These are phyloP conservation scores for Diaporthe nobilis DNA, from an alignment of 2,329 filamentous ascomycete genomes.

Conservation along the genomic window DNA sequence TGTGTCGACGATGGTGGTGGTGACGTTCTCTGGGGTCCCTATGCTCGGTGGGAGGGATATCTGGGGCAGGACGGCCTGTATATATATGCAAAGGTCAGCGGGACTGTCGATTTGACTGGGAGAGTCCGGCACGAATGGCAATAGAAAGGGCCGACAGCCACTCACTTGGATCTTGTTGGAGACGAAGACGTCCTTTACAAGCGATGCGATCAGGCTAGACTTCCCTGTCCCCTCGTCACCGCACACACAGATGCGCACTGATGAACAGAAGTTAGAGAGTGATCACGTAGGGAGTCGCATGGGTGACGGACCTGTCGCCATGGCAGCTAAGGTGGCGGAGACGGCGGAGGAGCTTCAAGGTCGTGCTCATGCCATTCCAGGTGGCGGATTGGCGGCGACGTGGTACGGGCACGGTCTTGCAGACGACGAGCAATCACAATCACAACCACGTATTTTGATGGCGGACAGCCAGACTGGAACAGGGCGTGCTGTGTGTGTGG, in stretches of 20 bases:
- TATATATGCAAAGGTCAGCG: neutral
- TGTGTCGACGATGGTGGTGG: slow-evolving; percentile 97
- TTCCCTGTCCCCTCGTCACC: slow-evolving; percentile 97
- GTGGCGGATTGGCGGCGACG: neutral
- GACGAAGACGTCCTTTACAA: slow-evolving; percentile 98
- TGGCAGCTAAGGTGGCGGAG: slow-evolving; percentile 40
- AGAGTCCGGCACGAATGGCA: too few species aligned
- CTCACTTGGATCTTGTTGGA: slow-evolving; percentile 83
- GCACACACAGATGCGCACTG: slow-evolving; percentile 93
- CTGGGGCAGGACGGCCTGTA: slow-evolving; percentile 86
- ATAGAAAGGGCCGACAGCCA: neutral
- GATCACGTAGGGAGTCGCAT: neutral
- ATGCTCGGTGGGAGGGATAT: slow-evolving; percentile 95
- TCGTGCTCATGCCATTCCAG: slow-evolving; percentile 30
- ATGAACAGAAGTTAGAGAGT: slow-evolving; percentile 41
- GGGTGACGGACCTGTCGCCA: slow-evolving; percentile 48
- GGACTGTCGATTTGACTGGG: neutral
- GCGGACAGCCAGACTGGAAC: neutral
- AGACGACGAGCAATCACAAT: neutral
- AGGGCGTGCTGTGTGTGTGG: neutral
- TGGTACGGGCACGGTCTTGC: neutral
- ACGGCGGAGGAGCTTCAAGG: slow-evolving; percentile 21
- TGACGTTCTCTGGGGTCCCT: slow-evolving; percentile 95
- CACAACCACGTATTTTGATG: neutral
- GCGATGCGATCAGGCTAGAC: slow-evolving; percentile 91